phyloP scores from a whole-genome alignment of 768 basidiomycete genomes.

The Hebeloma cylindrosporum region DNA sequence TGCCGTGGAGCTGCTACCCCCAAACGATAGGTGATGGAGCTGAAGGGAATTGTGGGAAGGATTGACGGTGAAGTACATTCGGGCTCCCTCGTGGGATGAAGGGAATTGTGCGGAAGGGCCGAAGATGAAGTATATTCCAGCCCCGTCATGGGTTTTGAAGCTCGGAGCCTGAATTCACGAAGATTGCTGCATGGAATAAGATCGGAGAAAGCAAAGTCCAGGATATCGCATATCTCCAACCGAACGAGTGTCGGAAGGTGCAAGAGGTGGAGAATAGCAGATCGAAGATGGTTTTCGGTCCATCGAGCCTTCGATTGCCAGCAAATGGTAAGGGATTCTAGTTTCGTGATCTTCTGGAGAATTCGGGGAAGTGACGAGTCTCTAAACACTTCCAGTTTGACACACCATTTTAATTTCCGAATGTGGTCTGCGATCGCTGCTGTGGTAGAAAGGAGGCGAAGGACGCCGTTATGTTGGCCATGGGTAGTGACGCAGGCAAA shows the following conservation, averaged over 20 bases:
- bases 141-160: neutral
- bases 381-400: neutral
- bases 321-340: constrained; percentile 4
- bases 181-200: constrained; percentile 5
- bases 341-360: neutral
- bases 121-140: too few species aligned
- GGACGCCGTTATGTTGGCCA: neutral
- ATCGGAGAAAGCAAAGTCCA: constrained; percentile 1
- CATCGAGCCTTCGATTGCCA: neutral
- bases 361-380: neutral
- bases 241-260: constrained; percentile 7
- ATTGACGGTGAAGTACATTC: neutral
- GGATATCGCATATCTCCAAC: neutral
- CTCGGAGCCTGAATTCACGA: neutral
- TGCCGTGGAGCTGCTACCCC: neutral
- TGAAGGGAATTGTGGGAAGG: neutral
- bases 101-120: too few species aligned
- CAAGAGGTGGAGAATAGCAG: constrained; percentile 8
- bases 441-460: neutral
- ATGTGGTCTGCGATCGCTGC: constrained; percentile 6
- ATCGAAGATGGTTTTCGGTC: constrained; percentile 8
- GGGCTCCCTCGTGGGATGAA: too few species aligned
- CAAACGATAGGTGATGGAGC: neutral
- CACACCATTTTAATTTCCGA: neutral
- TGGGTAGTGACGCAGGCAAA: constrained; percentile 1